Percentiles rank a stretch among this genome's conserved stretches.
Evolutionary conservation across 306 rosid genomes (phyloP).

Genomic region (Cucurbita maxima): DNA sequence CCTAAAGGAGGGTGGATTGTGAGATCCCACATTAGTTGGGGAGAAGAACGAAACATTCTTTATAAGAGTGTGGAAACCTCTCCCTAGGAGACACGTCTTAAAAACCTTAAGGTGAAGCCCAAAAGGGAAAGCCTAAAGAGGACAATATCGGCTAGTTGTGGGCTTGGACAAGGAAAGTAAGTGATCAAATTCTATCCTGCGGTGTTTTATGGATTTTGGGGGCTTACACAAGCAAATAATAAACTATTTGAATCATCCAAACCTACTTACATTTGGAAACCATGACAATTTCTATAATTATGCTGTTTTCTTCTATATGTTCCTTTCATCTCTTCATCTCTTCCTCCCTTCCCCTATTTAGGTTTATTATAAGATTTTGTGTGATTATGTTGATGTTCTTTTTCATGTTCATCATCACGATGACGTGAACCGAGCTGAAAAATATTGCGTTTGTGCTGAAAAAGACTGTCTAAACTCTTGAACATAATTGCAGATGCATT

Average conservation of each 20-base stretch:
- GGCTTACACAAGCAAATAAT: not conserved
- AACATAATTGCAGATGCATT: slow-evolving; percentile 46
- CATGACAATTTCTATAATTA: not conserved
- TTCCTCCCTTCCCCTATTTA: not conserved
- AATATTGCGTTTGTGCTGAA: not conserved
- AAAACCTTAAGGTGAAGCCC: no score
- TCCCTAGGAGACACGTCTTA: no score
- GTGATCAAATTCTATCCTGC: no score
- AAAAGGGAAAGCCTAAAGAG: no score
- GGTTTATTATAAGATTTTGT: not conserved
- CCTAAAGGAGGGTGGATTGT: no score
- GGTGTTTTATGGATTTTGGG: not conserved
- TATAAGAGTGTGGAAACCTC: no score
- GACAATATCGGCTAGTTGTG: no score
- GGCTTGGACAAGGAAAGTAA: no score
- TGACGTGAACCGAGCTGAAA: not conserved
- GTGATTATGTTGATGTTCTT: not conserved
- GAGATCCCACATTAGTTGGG: no score
- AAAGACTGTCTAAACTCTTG: not conserved
- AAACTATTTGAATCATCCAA: not conserved
- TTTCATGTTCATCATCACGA: not conserved
- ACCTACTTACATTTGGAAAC: not conserved
- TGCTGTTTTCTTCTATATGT: not conserved
- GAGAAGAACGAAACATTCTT: no score
- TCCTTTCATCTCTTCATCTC: not conserved